Evolutionary conservation across 2,329 filamentous ascomycete species (phyloP), one percentile per base, ranked within the genome.

Genomic region (Fusarium domesticum): DNA sequence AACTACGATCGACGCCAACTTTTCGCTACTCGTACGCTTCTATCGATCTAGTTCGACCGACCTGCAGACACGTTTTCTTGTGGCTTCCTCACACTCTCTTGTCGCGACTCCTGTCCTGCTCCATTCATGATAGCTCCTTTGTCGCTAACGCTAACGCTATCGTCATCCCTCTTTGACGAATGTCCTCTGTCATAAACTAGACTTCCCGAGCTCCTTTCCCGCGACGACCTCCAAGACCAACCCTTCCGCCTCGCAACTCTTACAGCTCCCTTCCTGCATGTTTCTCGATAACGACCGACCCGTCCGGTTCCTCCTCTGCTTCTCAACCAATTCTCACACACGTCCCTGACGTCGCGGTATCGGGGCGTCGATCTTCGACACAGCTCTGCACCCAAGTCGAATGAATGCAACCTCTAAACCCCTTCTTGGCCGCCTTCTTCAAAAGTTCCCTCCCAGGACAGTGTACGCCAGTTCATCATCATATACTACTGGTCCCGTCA

Each of bases 351-450:
- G 45, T 53, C 50, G 47, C 46, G 55, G 48, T 47, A 48, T 51
- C 40, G 55, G 50, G 56, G 56, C 51, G 56, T 58, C 59, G 62
- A 61, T 47, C 53, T 53, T 57, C 52, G 54, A 60, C 43, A 56
- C 53, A 44, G 45, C 57, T 52, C 52, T 43, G 42, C 46, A 43
- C 51, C 23, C 14, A 60, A 66, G 63, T 58, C 65, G 67, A 68
- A 64, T 70, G 68, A 70, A 96, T 96, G 91, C 91, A 91, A 85
- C 89, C 93, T 76, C 80, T 97, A 84, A 98, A 98, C 74, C 93
- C 93, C 69, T 97, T 96, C 74, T 80, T 98, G 70, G 85, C 88
- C 77, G 90, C 92, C 78, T 97, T 98, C 83, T 96, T 96, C 80
- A 90, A 89, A 76, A 97, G 90, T 81, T 84, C 89, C 69, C 80